These are phyloP conservation scores for Nicotiana undulata DNA, from an alignment of 257 asterid genomes.

Conservation along the genomic window DNA sequence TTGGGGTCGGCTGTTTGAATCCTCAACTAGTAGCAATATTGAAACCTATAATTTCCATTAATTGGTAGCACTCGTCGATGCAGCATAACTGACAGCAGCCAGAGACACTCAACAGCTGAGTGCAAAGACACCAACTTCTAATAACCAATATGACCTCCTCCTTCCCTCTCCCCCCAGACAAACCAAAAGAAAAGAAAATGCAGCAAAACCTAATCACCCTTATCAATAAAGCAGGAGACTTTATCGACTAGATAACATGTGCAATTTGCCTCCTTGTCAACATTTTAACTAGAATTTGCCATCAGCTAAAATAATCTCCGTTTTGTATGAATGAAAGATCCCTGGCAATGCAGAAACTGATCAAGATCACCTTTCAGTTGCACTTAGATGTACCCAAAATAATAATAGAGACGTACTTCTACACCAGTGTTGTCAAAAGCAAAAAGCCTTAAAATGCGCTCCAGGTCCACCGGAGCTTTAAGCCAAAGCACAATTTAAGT, in stretches of 20 bases:
- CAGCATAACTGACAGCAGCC: neutral
- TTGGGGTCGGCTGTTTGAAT: neutral
- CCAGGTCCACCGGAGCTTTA: too few species aligned
- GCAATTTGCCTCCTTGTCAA: neutral
- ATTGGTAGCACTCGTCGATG: neutral
- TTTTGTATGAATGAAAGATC: neutral
- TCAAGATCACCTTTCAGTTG: neutral
- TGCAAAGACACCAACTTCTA: neutral
- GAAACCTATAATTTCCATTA: neutral
- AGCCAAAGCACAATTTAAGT: too few species aligned
- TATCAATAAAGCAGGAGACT: neutral
- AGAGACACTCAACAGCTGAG: neutral
- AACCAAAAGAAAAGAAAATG: neutral
- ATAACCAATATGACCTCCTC: neutral
- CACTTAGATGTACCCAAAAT: neutral
- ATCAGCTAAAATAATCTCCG: neutral
- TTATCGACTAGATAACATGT: neutral
- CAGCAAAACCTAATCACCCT: neutral
- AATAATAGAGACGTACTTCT: neutral
- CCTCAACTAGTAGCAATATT: neutral
- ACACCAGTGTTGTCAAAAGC: too few species aligned
- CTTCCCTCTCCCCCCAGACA: neutral
- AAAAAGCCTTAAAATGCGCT: too few species aligned
- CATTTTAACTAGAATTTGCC: neutral
- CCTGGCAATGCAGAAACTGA: neutral